Conservation (phyloP, 441 rosid genomes). For the Jatropha podagrica region DNA sequence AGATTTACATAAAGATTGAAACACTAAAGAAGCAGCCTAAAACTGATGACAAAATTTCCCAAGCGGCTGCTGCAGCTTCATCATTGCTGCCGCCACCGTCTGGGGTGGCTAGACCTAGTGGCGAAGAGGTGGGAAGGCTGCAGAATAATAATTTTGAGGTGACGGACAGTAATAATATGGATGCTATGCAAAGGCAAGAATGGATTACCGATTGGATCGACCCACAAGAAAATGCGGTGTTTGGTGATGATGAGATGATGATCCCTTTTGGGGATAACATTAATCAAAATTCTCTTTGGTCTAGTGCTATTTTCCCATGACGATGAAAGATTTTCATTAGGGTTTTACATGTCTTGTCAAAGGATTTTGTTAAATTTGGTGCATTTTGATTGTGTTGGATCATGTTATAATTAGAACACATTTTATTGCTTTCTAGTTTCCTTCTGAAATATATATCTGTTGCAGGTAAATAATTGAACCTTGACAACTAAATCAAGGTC, state of each 20-base stretch:
- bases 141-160: conserved; percentile 10
- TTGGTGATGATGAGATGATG: conserved; percentile 24
- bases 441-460: no score
- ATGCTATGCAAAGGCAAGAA: conserved; percentile 18
- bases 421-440: no score
- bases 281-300: conserved; percentile 17
- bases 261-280: conserved; percentile 22
- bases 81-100: neutral
- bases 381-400: neutral
- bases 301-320: conserved; percentile 22
- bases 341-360: no score
- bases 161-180: conserved; percentile 12
- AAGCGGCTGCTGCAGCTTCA: neutral
- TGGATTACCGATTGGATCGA: conserved; percentile 34
- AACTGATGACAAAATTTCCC: neutral
- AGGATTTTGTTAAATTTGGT: neutral
- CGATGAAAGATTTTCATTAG: no score
- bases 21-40: neutral
- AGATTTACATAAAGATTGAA: conserved; percentile 18
- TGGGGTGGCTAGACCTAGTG: neutral
- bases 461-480: neutral
- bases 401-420: no score
- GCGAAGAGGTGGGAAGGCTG: neutral
- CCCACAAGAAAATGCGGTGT: conserved; percentile 19
- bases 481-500: conserved; percentile 1